Conservation (phyloP, 805 yeast species). For the Lipomyces sp. region DNA sequence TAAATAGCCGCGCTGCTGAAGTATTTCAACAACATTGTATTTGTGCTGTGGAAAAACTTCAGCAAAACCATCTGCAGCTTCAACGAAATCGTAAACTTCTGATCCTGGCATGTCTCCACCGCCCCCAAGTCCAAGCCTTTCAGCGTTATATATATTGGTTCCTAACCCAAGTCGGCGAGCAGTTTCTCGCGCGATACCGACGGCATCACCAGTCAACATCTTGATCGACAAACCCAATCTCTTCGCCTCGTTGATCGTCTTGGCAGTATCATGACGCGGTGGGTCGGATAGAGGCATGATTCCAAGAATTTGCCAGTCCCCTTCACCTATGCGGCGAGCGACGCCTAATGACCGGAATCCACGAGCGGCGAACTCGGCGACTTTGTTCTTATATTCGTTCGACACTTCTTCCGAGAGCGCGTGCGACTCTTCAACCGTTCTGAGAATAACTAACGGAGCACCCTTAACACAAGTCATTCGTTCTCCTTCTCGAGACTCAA, state of each 20-base stretch:
- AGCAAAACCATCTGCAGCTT: constrained; percentile 93
- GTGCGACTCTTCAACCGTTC: constrained; percentile 96
- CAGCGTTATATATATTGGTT: constrained; percentile 95
- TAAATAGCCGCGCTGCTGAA: constrained; percentile 64
- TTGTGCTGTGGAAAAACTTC: constrained; percentile 70
- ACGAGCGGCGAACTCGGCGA: constrained; percentile 96
- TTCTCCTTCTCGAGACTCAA: constrained; percentile 95
- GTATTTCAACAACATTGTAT: constrained; percentile 66
- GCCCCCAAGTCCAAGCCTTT: constrained; percentile 93
- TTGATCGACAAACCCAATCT: constrained; percentile 89
- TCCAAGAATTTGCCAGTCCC: constrained; percentile 97
- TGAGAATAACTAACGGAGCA: constrained; percentile 95
- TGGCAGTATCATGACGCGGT: constrained; percentile 97
- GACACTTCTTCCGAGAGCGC: constrained; percentile 92
- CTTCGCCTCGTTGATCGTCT: constrained; percentile 90
- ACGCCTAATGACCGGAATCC: constrained; percentile 99
- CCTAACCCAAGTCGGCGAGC: constrained; percentile 97
- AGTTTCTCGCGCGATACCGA: constrained; percentile 98
- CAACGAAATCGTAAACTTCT: constrained; percentile 68
- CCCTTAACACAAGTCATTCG: constrained; percentile 95
- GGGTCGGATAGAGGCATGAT: constrained; percentile 99
- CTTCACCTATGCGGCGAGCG: constrained; percentile 98
- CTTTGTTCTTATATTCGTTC: constrained; percentile 94
- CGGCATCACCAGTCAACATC: constrained; percentile 99
- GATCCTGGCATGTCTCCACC: constrained; percentile 69